Percentiles rank a stretch among this genome's conserved stretches.
phyloP scores from a whole-genome alignment of 306 rosid species.

The Quercus engelmannii region DNA sequence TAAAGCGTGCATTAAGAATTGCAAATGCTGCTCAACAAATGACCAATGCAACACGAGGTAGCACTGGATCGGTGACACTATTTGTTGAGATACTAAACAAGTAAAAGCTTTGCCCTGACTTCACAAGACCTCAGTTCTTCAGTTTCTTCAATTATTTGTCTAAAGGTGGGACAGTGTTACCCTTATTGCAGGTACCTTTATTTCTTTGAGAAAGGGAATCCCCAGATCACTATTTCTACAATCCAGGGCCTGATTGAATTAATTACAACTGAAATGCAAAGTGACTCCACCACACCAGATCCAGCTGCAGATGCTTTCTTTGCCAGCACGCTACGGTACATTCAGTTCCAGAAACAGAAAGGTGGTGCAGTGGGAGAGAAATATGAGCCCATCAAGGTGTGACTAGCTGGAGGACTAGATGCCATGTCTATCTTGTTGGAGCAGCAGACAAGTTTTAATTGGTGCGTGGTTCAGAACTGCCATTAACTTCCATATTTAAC shows the following conservation, averaged over 20 bases:
- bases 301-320: constrained; percentile 84
- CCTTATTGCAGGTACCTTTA: constrained; percentile 68
- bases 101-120: constrained; percentile 39
- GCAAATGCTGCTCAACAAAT: constrained; percentile 96
- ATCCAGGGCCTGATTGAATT: constrained; percentile 80
- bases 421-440: not conserved
- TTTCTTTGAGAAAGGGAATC: constrained; percentile 93
- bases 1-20: constrained; percentile 85
- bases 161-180: constrained; percentile 4
- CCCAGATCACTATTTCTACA: constrained; percentile 71
- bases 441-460: not conserved
- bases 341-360: constrained; percentile 89
- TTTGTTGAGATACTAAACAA: constrained; percentile 91
- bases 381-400: constrained; percentile 74
- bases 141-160: not conserved
- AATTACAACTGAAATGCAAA: constrained; percentile 83
- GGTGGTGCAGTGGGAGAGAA: constrained; percentile 87
- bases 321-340: constrained; percentile 78
- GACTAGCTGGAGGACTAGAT: constrained; percentile 1
- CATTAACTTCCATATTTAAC: not conserved
- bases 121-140: not conserved
- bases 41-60: constrained; percentile 81
- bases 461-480: not conserved
- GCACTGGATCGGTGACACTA: constrained; percentile 77
- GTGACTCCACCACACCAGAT: constrained; percentile 59